Evolutionary conservation across 140 eudicot species (phyloP).

Genomic region (Stevia rebaudiana): DNA sequence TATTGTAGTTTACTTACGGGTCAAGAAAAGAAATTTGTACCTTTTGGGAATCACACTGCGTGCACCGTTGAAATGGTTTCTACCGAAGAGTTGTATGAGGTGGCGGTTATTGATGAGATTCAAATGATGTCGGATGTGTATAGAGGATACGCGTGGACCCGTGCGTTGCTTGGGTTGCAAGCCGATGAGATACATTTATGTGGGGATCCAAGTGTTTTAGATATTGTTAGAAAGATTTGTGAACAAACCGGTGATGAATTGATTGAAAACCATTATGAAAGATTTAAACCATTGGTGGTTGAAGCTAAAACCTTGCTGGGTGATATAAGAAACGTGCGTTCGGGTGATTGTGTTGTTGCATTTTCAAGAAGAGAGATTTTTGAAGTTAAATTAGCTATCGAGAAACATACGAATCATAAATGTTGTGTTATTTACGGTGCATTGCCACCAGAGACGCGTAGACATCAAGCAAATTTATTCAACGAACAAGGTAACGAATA

Average conservation of each 20-base stretch:
- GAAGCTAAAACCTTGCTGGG: constrained; percentile 89
- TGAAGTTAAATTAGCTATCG: constrained; percentile 82
- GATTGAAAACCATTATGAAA: constrained; percentile 66
- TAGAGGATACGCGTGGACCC: constrained; percentile 95
- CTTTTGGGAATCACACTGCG: constrained; percentile 76
- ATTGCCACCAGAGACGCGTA: constrained; percentile 94
- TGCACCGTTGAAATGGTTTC: constrained; percentile 98
- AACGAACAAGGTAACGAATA: constrained; percentile 67
- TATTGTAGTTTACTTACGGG: constrained; percentile 91
- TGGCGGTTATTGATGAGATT: constrained; percentile 91
- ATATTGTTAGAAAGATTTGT: constrained; percentile 63
- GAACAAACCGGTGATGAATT: constrained; percentile 84
- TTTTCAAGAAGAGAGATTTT: constrained; percentile 91
- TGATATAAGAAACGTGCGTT: constrained; percentile 67
- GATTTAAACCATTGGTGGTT: constrained; percentile 87
- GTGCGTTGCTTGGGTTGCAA: constrained; percentile 85
- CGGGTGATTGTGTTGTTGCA: constrained; percentile 94
- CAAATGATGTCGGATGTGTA: constrained; percentile 84
- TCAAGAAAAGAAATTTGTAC: constrained; percentile 79
- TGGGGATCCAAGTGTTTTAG: constrained; percentile 92
- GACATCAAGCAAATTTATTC: constrained; percentile 82
- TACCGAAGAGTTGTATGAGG: constrained; percentile 71
- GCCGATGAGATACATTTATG: constrained; percentile 95
- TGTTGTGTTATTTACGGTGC: constrained; percentile 97
- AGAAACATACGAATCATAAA: constrained; percentile 69